These are phyloP conservation scores for Amauroascus verrucosus DNA, from an alignment of 2,329 filamentous ascomycete genomes.

Conservation along the genomic window DNA sequence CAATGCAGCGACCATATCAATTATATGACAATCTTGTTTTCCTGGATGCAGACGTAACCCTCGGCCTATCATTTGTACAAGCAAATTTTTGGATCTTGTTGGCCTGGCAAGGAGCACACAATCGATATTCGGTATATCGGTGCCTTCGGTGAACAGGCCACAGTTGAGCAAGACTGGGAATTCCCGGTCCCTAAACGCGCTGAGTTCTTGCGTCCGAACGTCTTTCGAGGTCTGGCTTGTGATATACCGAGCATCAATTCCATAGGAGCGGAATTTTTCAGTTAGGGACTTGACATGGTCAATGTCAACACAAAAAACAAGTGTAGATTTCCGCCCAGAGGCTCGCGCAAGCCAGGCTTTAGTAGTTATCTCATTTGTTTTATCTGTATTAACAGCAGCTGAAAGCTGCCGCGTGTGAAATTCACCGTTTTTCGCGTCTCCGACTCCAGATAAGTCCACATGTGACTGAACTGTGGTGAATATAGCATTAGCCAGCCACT, in stretches of 20 bases:
- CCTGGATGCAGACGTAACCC: slow-evolving; percentile 73
- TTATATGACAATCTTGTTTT: slow-evolving; percentile 84
- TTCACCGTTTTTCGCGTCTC: slow-evolving; percentile 57
- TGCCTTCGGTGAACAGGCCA: slow-evolving; percentile 93
- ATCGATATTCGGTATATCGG: slow-evolving; percentile 94
- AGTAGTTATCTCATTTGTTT: slow-evolving; percentile 74
- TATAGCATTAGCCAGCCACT: slow-evolving; percentile 83
- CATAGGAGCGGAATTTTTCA: slow-evolving; percentile 61
- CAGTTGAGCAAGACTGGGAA: slow-evolving; percentile 90
- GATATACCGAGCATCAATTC: slow-evolving; percentile 76
- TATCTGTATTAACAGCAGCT: slow-evolving; percentile 66
- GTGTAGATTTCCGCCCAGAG: slow-evolving; percentile 62
- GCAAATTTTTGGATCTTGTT: slow-evolving; percentile 81
- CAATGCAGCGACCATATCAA: slow-evolving; percentile 87
- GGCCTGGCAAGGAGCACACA: slow-evolving; percentile 81
- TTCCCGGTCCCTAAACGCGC: slow-evolving; percentile 62
- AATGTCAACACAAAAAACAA: slow-evolving; percentile 91
- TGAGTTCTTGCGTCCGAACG: slow-evolving; percentile 59
- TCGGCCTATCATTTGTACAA: slow-evolving; percentile 95
- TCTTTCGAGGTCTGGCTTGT: slow-evolving; percentile 65
- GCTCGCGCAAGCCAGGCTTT: slow-evolving; percentile 77
- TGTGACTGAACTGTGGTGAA: slow-evolving; percentile 86
- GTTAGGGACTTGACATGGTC: slow-evolving; percentile 69
- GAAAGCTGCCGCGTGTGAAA: slow-evolving; percentile 73
- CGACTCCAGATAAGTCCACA: slow-evolving; percentile 66